Conservation (phyloP, 768 basidiomycete species). For the Fomitopsis serialis region DNA sequence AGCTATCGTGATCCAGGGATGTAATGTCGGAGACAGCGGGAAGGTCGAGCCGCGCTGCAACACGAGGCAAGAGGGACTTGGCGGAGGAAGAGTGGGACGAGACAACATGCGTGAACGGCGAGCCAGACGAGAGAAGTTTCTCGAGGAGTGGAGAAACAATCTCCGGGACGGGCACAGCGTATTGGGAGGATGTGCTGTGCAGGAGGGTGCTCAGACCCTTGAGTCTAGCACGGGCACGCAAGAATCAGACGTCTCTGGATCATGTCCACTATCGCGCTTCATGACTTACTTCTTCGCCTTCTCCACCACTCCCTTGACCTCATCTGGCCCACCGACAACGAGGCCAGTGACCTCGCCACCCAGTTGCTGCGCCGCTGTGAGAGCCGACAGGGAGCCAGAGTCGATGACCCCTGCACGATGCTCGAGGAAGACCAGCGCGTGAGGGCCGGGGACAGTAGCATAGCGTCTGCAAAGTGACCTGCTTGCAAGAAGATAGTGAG, state of each 20-base stretch:
- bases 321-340: constrained; percentile 62
- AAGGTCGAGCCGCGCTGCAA: constrained; percentile 84
- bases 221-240: constrained; percentile 38
- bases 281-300: constrained; percentile 71
- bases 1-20: constrained; percentile 65
- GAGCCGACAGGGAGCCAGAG: constrained; percentile 79
- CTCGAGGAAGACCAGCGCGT: constrained; percentile 86
- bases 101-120: constrained; percentile 83
- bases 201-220: constrained; percentile 64
- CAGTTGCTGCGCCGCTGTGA: constrained; percentile 84
- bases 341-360: constrained; percentile 84
- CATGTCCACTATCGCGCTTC: background rate
- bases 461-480: constrained; percentile 37
- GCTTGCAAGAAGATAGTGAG: constrained; percentile 6
- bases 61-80: constrained; percentile 89
- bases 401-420: constrained; percentile 80
- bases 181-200: constrained; percentile 65
- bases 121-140: constrained; percentile 56
- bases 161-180: constrained; percentile 69
- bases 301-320: constrained; percentile 61
- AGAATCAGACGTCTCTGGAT: constrained; percentile 3
- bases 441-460: constrained; percentile 55
- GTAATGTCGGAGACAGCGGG: constrained; percentile 91
- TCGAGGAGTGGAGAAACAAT: constrained; percentile 78
- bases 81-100: constrained; percentile 89